Evolutionary conservation across 1,284 basidiomycete species (phyloP), one percentile per base, ranked within the genome.

Genomic region (Sporisorium reilianum): DNA sequence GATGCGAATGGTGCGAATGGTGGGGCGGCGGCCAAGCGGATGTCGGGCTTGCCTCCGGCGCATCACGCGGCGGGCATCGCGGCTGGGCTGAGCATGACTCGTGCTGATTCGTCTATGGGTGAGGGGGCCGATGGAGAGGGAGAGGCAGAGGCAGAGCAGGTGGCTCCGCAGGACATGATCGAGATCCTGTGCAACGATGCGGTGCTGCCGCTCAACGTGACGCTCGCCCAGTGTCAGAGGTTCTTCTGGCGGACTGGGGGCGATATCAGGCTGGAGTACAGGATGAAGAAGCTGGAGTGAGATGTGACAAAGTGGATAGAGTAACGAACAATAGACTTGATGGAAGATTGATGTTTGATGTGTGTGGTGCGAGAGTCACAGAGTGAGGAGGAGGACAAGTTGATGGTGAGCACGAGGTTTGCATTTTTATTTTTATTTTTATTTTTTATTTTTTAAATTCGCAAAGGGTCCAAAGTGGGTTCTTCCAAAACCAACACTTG

Each of bases 101-200:
- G 23, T 7, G 46, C 55, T 4, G 51, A 54, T 22, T 20, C 51
- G 30, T 68, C 68, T 3, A 10, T 3, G 8, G 38, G 32, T 55
- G 64, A 20, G 60, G 63, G 7, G 36, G n/a, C 32, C n/a, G 23
- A 53, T 16, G 48, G n/a, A 23, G 52, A 22, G 7, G 51, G 14
- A 12, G 12, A 10, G 23, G 14, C 28, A 20, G 6, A 23, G 22
- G 44, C 20, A 52, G 16, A 28, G n/a, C n/a, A n/a, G 1, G 28
- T 60, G 53, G 57, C 79, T 11, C 89, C 92, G 2, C 93, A 95
- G 78, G 91, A 95, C 46, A 80, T 88, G 42, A 91, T 95, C 82
- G 94, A 98, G 86, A 90, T 98, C 45, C 84, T 96, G 38, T 97
- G 94, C 85, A 93, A 93, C 79, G 91, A 93, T 73, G 87, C 89